These are phyloP conservation scores for Coemansia sp. DNA, from an alignment of 192 early-diverging fungal genomes.

Conservation along the genomic window DNA sequence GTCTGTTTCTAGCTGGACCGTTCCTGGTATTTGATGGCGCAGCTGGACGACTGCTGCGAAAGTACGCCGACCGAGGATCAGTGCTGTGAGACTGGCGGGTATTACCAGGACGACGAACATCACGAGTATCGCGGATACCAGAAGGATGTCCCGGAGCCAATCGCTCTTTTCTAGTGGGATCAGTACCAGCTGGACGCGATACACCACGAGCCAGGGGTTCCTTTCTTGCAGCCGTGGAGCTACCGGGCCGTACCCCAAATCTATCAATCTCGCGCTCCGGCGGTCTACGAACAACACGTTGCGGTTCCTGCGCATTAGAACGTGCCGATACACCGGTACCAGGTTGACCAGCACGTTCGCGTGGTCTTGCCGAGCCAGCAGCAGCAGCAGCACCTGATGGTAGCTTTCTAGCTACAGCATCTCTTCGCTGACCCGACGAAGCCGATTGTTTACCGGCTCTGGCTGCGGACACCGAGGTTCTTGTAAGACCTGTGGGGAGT, in stretches of 20 bases:
- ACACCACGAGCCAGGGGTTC: not conserved
- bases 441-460: not conserved
- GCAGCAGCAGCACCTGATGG: not conserved
- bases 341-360: not conserved
- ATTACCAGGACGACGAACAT: not conserved
- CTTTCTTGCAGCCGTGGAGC: not conserved
- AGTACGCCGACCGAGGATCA: not conserved
- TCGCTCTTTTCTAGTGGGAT: not conserved
- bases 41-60: not conserved
- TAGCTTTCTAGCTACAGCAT: not conserved
- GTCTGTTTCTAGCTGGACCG: not conserved
- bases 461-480: not conserved
- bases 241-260: slow-evolving; percentile 31
- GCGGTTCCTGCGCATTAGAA: not conserved
- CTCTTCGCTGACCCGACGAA: not conserved
- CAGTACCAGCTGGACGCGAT: not conserved
- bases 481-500: not conserved
- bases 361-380: not conserved
- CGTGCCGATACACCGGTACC: not conserved
- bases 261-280: slow-evolving; percentile 48
- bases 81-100: not conserved
- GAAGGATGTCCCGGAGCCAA: not conserved
- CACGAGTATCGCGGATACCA: not conserved
- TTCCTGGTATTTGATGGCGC: not conserved
- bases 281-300: slow-evolving; percentile 7